Base-by-base conservation (phyloP, 1,139 yeast species). In the Blastobotrys raffinosifermentans region DNA sequence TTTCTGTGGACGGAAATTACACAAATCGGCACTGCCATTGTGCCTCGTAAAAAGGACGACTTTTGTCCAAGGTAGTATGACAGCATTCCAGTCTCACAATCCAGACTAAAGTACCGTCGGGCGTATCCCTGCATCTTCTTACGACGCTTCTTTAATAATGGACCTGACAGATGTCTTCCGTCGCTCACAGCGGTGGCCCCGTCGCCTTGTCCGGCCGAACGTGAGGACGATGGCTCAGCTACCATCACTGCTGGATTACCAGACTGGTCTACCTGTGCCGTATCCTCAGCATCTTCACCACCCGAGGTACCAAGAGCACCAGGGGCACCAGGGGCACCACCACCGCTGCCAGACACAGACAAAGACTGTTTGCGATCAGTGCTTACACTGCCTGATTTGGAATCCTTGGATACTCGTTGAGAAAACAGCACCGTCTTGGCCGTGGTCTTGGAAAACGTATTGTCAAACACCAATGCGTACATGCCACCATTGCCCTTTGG, bases 391-490 rank as follows among this genome's bases (percentile, higher is more conserved):
- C n/a, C n/a, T n/a, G n/a, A n/a, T n/a, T n/a, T n/a, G n/a, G n/a
- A n/a, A 7, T n/a, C 11, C 27, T 25, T 25, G 7, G 27, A 6
- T 9, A 76, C 65, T 41, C 70, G 70, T 37, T 74, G 70, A 38
- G 80, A 75, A 58, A 87, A 87, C 40, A 79, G 67, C 1, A 89
- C 80, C 44, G 81, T 84, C 61, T 91, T 91, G 36, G 89, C 78
- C 16, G 79, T 82, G 31, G 81, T 85, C 53, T 85, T 86, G 26
- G 95, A 81, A 49, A 89, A 86, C 1, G 95, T 82, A 59, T 91
- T 91, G 60, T 91, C 97, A 57, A 91, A 81, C 13, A 91, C 81
- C 55, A 91, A 81, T 0, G 96, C 97, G 63, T 75, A 83, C 56
- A 79, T 73, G 1, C 85, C 84, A 8, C 49, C 57, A 8, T 35